Base-by-base conservation (phyloP, 352 stramenopile species). In the Phytophthora pisi region DNA sequence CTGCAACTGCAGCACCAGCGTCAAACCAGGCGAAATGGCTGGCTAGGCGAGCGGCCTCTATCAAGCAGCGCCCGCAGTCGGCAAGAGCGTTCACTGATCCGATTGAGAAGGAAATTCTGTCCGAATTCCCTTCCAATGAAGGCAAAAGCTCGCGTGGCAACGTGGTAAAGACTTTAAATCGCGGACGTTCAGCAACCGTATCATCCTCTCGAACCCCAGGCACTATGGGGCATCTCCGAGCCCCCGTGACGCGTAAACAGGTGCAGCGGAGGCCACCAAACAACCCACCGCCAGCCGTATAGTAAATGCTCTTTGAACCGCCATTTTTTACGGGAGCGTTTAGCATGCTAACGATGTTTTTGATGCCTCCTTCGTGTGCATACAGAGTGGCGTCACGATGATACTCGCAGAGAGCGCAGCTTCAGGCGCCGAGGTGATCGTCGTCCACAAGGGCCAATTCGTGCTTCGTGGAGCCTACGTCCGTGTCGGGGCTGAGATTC, bases 101-200 rank as follows among this genome's bases (percentile, higher is more conserved):
- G 1, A 78, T 83, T 5, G 78, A 87, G 54, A 51, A 47, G 3
- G 74, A 84, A 31, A 81, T 81, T 34, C 24, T 79, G 18, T 72
- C 71, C 0, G 54, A 56, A 5, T 62, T 81, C 7, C 72, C 70
- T 20, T 40, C 45, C 4, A 42, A 56, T 8, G 46, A 58, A 20
- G 43, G 57, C 7, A 28, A 46, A 46, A 46, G n/a, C 1, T 34
- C 45, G 49, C 56, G 16, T 47, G 42, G 18, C 34, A 20, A 45
- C 7, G 49, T n/a, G 10, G 26, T 10, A 0, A 66, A 54, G 2
- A n/a, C 24, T 16, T 15, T 40, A 31, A 61, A 36, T 30, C 24
- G 23, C 9, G 31, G 51, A 54, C 24, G 26, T 11, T 50, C 52
- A 46, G 24, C 34, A 49, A 6, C 31, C 40, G 23, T 46, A 5